A percentile compares a stretch with the other conserved stretches of the same genome.
These are phyloP conservation scores for Cryptosporidium sp. DNA, from an alignment of 169 alveolate species.

Conservation along the genomic window DNA sequence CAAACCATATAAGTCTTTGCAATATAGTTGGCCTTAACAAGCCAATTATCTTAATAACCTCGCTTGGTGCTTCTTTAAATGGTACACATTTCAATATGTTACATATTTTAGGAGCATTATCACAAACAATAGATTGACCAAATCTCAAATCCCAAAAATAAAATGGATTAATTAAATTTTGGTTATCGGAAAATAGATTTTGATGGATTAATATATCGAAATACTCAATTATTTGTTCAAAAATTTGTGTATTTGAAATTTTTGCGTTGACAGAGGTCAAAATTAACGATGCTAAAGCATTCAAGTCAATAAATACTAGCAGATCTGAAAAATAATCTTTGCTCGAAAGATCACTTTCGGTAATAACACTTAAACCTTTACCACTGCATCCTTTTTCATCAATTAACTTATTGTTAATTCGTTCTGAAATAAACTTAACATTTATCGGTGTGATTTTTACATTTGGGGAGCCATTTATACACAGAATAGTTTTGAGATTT, in stretches of 20 bases:
- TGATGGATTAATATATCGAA: slow-evolving; percentile 44
- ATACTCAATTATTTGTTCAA: slow-evolving; percentile 52
- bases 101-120: not conserved
- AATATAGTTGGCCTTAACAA: slow-evolving; percentile 19
- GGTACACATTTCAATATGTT: not conserved
- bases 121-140: not conserved
- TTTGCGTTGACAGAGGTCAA: too few species aligned
- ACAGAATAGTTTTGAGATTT: slow-evolving; percentile 21
- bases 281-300: not conserved
- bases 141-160: slow-evolving; percentile 35
- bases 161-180: slow-evolving; percentile 9
- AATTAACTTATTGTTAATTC: not conserved
- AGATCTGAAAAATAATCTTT: not conserved
- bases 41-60: slow-evolving; percentile 26
- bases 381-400: not conserved
- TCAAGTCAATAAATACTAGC: slow-evolving; percentile 10
- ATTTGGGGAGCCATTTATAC: slow-evolving; percentile 48
- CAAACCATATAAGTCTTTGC: slow-evolving; percentile 38
- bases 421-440: slow-evolving; percentile 1
- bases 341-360: not conserved
- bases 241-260: not conserved
- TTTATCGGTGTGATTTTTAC: slow-evolving; percentile 4
- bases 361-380: not conserved
- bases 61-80: slow-evolving; percentile 20
- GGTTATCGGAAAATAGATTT: not conserved